Base-by-base conservation (phyloP, 139 green algal species). In the Micromonas pusilla region DNA sequence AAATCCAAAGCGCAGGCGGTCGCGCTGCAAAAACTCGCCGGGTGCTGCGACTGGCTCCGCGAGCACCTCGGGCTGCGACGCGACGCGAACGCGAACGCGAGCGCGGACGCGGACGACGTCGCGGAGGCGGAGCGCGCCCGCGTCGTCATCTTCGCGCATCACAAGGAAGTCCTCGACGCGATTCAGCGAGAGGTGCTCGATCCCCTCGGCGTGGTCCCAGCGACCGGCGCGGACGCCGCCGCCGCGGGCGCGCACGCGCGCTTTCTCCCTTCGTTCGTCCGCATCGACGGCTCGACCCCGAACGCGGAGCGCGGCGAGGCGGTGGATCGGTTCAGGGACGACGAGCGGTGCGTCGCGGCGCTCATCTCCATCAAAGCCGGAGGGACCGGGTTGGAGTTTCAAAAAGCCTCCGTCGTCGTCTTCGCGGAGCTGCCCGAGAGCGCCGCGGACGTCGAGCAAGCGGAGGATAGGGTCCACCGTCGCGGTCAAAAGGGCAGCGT, bases 61-160 rank as follows among this genome's bases (percentile, higher is more conserved):
- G n/a, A n/a, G n/a, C n/a, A n/a, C n/a, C n/a, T n/a, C n/a, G n/a
- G n/a, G n/a, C n/a, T n/a, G n/a, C n/a, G n/a, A n/a, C n/a, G n/a
- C n/a, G n/a, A n/a, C n/a, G n/a, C n/a, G n/a, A n/a, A n/a, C n/a
- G n/a, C n/a, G n/a, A n/a, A n/a, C n/a, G n/a, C n/a, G n/a, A n/a
- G n/a, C n/a, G n/a, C n/a, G n/a, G n/a, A n/a, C n/a, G n/a, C n/a
- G n/a, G n/a, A n/a, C n/a, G n/a, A n/a, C n/a, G n/a, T n/a, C n/a
- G n/a, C n/a, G n/a, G n/a, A n/a, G n/a, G n/a, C n/a, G n/a, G n/a
- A n/a, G n/a, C n/a, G n/a, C n/a, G n/a, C n/a, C n/a, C n/a, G n/a
- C n/a, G n/a, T 97, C 68, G 82, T 98, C 9, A 86, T 98, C 3
- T 98, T 98, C 85, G 94, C 90, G 0, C 94, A 98, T 79, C 94